Conservation (phyloP, 1,284 basidiomycete genomes). For the Stereum hirsutum region DNA sequence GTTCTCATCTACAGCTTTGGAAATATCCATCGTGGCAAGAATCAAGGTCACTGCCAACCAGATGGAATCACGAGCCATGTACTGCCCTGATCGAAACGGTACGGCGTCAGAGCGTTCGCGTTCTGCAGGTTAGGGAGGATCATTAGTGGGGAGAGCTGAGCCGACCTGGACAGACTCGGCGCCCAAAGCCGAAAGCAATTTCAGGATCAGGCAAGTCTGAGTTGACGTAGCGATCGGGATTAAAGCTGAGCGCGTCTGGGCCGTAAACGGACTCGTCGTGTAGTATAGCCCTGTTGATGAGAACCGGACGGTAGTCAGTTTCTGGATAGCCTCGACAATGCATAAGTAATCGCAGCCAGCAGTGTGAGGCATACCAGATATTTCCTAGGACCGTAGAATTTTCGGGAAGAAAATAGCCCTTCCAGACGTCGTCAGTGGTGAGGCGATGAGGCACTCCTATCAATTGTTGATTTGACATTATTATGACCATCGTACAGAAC, state of each 20-base stretch:
- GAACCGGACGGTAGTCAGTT: too few species aligned
- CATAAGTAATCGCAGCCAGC: too few species aligned
- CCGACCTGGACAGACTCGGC: slow-evolving; percentile 25
- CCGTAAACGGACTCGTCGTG: slow-evolving; percentile 7
- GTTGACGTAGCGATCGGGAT: slow-evolving; percentile 13
- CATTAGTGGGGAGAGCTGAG: too few species aligned
- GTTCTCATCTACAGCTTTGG: slow-evolving; percentile 3
- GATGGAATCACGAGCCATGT: slow-evolving; percentile 24
- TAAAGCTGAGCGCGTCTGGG: slow-evolving; percentile 8
- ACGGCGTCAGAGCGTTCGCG: too few species aligned
- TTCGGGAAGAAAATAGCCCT: slow-evolving; percentile 27
- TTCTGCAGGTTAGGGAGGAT: too few species aligned
- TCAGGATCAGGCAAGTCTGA: slow-evolving; percentile 14
- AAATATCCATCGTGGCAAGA: slow-evolving; percentile 22
- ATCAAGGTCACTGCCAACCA: slow-evolving; percentile 28
- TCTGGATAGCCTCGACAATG: not conserved
- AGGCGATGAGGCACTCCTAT: too few species aligned
- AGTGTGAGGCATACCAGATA: slow-evolving; percentile 18
- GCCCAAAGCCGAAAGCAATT: slow-evolving; percentile 23
- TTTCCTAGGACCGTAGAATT: slow-evolving; percentile 24
- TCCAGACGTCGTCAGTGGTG: slow-evolving; percentile 25
- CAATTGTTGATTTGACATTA: too few species aligned
- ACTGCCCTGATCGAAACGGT: too few species aligned
- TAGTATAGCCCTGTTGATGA: slow-evolving; percentile 2
- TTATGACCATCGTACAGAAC: too few species aligned